These are phyloP conservation scores for Aspergillus coremiiformis DNA, from an alignment of 495 filamentous ascomycete species.

Conservation along the genomic window DNA sequence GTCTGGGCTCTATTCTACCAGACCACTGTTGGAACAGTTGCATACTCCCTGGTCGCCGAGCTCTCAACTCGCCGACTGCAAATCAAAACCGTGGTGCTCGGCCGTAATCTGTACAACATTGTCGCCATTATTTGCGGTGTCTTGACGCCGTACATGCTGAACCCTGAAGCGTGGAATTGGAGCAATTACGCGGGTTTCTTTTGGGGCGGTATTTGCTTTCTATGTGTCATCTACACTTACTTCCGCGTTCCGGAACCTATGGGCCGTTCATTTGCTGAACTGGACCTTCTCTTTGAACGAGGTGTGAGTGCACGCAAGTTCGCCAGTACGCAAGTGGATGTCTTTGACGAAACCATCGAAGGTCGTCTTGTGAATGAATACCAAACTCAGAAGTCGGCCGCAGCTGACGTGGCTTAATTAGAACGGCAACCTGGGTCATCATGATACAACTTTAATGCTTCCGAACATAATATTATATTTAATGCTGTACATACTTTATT, in stretches of 20 bases:
- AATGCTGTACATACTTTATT: constrained; percentile 12
- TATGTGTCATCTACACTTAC: constrained; percentile 65
- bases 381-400: constrained; percentile 22
- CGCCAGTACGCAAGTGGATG: constrained; percentile 53
- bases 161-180: constrained; percentile 69
- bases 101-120: constrained; percentile 66
- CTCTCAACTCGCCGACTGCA: constrained; percentile 66
- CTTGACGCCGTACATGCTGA: constrained; percentile 70
- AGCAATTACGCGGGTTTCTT: constrained; percentile 74
- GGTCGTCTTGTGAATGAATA: constrained; percentile 44
- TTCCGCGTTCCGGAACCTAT: constrained; percentile 69
- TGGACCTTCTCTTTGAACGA: constrained; percentile 66
- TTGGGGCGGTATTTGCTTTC: constrained; percentile 68
- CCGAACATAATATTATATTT: constrained; percentile 12
- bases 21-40: constrained; percentile 68
- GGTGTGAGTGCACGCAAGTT: constrained; percentile 63
- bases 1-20: constrained; percentile 70
- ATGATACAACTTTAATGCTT: constrained; percentile 9
- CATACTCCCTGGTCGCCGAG: constrained; percentile 71
- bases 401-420: constrained; percentile 19
- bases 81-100: constrained; percentile 68
- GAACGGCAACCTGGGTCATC: constrained; percentile 23
- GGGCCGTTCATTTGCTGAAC: constrained; percentile 64
- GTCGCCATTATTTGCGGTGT: constrained; percentile 62
- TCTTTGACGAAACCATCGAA: constrained; percentile 56